Evolutionary conservation across 2,329 filamentous ascomycete genomes (phyloP).

Genomic region (Penicillium italicum): DNA sequence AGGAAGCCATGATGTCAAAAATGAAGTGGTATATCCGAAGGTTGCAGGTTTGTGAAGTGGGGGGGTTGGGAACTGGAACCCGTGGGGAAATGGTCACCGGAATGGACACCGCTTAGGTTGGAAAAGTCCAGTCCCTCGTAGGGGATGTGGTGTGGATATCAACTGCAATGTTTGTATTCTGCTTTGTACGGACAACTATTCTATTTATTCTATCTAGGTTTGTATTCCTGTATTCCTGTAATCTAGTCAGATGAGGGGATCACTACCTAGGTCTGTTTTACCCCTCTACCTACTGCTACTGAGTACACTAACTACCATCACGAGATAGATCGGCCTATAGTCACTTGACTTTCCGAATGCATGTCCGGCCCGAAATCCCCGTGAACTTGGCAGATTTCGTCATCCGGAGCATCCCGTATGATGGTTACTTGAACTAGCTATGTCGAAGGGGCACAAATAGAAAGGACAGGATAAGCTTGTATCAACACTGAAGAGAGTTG

Average conservation of each 20-base stretch:
- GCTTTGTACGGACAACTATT: too few relatives aligned
- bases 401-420: not conserved
- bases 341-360: not conserved
- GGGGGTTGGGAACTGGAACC: slow-evolving; percentile 24
- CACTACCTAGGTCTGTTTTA: not conserved
- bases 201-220: too few relatives aligned
- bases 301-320: not conserved
- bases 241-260: not conserved
- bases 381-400: not conserved
- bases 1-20: slow-evolving; percentile 43
- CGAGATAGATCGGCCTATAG: not conserved
- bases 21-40: slow-evolving; percentile 13
- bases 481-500: not conserved
- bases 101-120: not conserved
- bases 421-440: not conserved
- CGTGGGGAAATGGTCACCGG: slow-evolving; percentile 9
- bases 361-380: not conserved
- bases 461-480: not conserved
- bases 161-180: not conserved
- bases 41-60: slow-evolving; percentile 6
- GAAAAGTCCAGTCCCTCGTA: not conserved
- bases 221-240: too few relatives aligned
- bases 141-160: not conserved
- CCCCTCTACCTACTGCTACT: too few relatives aligned
- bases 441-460: not conserved